Base-by-base conservation (phyloP, 2,329 filamentous ascomycete genomes). In the Stachybotrys echinatus region DNA sequence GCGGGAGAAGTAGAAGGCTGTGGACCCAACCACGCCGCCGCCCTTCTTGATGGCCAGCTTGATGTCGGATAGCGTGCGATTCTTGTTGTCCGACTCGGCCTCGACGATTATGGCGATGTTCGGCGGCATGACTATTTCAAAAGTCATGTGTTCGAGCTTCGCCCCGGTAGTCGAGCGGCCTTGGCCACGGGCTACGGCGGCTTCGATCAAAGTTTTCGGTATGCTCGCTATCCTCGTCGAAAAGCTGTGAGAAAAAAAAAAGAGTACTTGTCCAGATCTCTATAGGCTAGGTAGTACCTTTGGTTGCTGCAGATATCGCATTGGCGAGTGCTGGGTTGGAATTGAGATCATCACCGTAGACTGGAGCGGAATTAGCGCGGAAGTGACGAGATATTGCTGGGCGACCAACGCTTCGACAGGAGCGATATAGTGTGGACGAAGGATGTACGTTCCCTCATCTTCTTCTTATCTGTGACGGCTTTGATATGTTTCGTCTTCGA, bases 401-500 rank as follows among this genome's bases (percentile, higher is more conserved):
- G 40, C 14, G 49, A 37, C 77, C 58, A 69, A 89, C 88, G 74
- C 72, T 88, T 91, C 2, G 89, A 89, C 52, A 85, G 85, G 53
- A 85, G 79, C 46, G 85, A 81, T 50, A 97, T 86, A 52, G 87
- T 81, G 57, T 88, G 85, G 20, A 85, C 78, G 59, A 95, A 80
- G 42, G 76, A 68, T 44, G 78, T 81, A 23, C 91, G 85, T 58
- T 85, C 77, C 42, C 79, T 79, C 69, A 84, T 89, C 70, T 92
- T 96, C 59, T 85, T 85, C 52, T 79, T 79, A 67, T 99, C 94
- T 51, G 85, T 87, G 54, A 86, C 89, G 47, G 87, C 91, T 70
- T 99, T 99, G 68, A 94, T 90, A 68, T 97, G 94, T 64, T 87
- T 89, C 71, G 96, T 97, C 63, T 94, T 95, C 51, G 90, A 91